phyloP scores from a whole-genome alignment of 106 monocot species.

The Narthecium ossifragum region DNA sequence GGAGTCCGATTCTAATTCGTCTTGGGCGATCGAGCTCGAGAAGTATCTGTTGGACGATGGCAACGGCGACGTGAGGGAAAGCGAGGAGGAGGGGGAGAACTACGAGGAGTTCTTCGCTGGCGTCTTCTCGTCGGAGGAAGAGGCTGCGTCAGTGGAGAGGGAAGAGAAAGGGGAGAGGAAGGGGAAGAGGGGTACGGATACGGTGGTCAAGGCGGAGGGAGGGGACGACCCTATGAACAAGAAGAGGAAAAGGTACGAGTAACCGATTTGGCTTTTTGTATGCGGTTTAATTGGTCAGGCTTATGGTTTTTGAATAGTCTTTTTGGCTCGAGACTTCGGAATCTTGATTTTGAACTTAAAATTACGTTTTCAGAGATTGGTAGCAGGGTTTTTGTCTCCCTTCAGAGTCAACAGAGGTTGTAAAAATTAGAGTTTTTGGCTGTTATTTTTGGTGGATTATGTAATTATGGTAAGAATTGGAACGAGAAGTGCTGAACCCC shows the following conservation, averaged over 20 bases:
- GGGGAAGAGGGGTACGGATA: neutral
- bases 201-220: constrained; percentile 1
- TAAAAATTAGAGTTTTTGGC: neutral
- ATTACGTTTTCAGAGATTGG: too few relatives aligned
- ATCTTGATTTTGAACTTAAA: neutral
- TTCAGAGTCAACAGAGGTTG: too few relatives aligned
- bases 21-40: constrained; percentile 26
- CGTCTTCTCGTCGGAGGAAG: neutral
- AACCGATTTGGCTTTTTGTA: neutral
- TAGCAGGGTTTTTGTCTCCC: too few relatives aligned
- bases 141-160: neutral
- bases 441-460: neutral
- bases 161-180: neutral
- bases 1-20: constrained; percentile 1
- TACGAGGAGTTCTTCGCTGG: neutral
- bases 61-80: neutral
- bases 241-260: constrained; percentile 42
- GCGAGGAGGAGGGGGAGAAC: constrained; percentile 1
- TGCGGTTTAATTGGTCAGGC: neutral
- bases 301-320: neutral
- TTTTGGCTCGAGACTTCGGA: too few relatives aligned
- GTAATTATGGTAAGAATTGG: neutral
- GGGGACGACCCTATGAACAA: constrained; percentile 17
- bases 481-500: neutral
- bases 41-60: constrained; percentile 27